Conservation (phyloP, 805 yeast genomes). For the Ogataea naganishii region DNA sequence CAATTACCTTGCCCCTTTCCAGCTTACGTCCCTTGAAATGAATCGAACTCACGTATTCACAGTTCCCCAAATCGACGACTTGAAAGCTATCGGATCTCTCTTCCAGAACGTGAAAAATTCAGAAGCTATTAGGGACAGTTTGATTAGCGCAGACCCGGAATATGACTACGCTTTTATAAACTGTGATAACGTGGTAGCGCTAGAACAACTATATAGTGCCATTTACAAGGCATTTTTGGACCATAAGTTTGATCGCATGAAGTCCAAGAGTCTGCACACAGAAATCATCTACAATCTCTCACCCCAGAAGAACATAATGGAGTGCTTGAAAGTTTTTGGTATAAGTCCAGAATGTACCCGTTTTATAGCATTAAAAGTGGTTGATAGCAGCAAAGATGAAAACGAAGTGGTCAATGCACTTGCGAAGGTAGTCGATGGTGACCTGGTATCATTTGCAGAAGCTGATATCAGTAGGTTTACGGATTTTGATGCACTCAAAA, state of each 20-base stretch:
- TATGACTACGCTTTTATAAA: slow-evolving; percentile 62
- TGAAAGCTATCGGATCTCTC: slow-evolving; percentile 33
- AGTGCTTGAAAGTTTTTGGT: slow-evolving; percentile 66
- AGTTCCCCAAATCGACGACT: no score
- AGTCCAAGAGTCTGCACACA: slow-evolving; percentile 61
- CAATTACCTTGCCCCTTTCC: no score
- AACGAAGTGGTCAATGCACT: slow-evolving; percentile 9
- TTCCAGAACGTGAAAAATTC: slow-evolving; percentile 39
- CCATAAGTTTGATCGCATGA: slow-evolving; percentile 33
- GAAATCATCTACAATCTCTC: slow-evolving; percentile 64
- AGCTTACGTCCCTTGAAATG: no score
- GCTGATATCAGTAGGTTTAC: slow-evolving; percentile 19
- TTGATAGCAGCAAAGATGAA: slow-evolving; percentile 14
- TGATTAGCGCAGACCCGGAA: slow-evolving; percentile 34
- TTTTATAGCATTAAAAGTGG: slow-evolving; percentile 44
- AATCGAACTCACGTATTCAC: no score
- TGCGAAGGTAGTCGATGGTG: slow-evolving; percentile 23
- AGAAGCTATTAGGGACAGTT: slow-evolving; percentile 32
- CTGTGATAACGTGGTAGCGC: slow-evolving; percentile 45
- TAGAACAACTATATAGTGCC: slow-evolving; percentile 55
- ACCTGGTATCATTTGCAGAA: slow-evolving; percentile 24
- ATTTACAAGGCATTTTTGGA: slow-evolving; percentile 55
- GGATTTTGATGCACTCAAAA: slow-evolving; percentile 20
- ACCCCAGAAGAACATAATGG: slow-evolving; percentile 64
- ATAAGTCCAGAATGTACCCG: slow-evolving; percentile 38